These are phyloP conservation scores for Phytomonas francai DNA, from an alignment of 208 protist genomes.

Conservation along the genomic window DNA sequence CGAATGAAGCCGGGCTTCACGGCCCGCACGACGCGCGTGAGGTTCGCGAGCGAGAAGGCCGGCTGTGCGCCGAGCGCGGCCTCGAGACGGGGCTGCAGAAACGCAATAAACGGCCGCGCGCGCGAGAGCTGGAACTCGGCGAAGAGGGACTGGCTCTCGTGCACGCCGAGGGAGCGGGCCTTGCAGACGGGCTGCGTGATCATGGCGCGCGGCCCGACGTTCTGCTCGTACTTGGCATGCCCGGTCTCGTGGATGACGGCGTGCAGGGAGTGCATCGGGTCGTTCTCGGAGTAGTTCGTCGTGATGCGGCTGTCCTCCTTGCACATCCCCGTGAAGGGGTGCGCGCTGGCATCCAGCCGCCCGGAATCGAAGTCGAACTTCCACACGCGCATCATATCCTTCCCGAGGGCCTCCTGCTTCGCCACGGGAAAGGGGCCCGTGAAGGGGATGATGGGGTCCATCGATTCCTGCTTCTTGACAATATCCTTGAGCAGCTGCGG, in stretches of 20 bases:
- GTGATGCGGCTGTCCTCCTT: constrained; percentile 85
- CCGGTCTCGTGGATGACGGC: constrained; percentile 83
- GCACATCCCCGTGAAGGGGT: constrained; percentile 82
- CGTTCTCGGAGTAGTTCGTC: constrained; percentile 55
- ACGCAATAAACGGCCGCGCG: constrained; percentile 44
- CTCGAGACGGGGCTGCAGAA: constrained; percentile 31
- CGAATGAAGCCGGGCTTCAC: constrained; percentile 77
- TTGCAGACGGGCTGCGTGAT: constrained; percentile 49
- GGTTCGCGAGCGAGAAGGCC: constrained; percentile 39
- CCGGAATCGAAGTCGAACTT: constrained; percentile 77
- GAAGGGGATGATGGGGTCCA: constrained; percentile 19
- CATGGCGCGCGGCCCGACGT: constrained; percentile 57
- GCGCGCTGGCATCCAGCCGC: constrained; percentile 76
- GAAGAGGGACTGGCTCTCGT: constrained; percentile 89
- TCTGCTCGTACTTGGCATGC: constrained; percentile 88
- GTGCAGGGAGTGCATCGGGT: constrained; percentile 45
- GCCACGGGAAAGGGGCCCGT: constrained; percentile 32
- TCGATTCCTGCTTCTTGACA: constrained; percentile 33
- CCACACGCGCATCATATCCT: constrained; percentile 51
- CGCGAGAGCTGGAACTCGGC: constrained; percentile 71
- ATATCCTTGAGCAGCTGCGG: constrained; percentile 66
- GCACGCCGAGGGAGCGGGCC: constrained; percentile 67
- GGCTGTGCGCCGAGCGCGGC: constrained; percentile 45
- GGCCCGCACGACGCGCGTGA: constrained; percentile 32
- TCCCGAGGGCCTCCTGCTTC: constrained; percentile 51